Percentiles rank a stretch among this genome's conserved stretches.
Evolutionary conservation across 2,329 filamentous ascomycete species (phyloP).

Genomic region (Nigrograna mackinnonii): DNA sequence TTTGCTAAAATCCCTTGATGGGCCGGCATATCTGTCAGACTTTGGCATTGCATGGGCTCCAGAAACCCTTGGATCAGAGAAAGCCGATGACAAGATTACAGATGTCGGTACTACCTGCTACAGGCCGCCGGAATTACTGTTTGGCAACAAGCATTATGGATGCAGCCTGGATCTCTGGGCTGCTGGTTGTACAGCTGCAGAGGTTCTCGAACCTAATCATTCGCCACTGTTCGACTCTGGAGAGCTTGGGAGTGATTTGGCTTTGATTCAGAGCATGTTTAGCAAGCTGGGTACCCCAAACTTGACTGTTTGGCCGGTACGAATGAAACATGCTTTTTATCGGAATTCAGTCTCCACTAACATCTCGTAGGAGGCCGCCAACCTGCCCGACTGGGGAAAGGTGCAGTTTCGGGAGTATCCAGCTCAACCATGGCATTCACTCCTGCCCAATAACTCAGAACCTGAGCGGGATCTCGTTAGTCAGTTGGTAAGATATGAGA

Average conservation of each 20-base stretch:
- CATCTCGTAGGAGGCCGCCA: slow-evolving; percentile 58
- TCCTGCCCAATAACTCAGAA: slow-evolving; percentile 65
- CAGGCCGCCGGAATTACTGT: slow-evolving; percentile 85
- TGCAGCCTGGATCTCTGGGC: slow-evolving; percentile 85
- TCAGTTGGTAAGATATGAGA: slow-evolving; percentile 74
- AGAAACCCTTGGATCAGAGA: slow-evolving; percentile 61
- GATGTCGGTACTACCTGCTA: slow-evolving; percentile 95
- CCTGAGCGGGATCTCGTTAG: slow-evolving; percentile 68
- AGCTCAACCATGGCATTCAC: slow-evolving; percentile 66
- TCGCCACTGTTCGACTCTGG: slow-evolving; percentile 80
- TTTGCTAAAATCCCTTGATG: slow-evolving; percentile 67
- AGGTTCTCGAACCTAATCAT: slow-evolving; percentile 63
- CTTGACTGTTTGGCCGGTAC: slow-evolving; percentile 76
- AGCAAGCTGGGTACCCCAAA: slow-evolving; percentile 87
- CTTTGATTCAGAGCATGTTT: slow-evolving; percentile 90
- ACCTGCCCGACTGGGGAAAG: slow-evolving; percentile 85
- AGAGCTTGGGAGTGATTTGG: slow-evolving; percentile 88
- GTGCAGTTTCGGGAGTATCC: slow-evolving; percentile 79
- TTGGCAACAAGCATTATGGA: slow-evolving; percentile 77
- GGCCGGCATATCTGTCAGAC: slow-evolving; percentile 80
- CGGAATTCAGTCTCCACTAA: slow-evolving; percentile 6
- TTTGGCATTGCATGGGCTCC: slow-evolving; percentile 92
- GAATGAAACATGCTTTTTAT: slow-evolving; percentile 20
- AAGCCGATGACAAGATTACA: slow-evolving; percentile 72
- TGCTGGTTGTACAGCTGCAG: slow-evolving; percentile 80